Base-by-base conservation (phyloP, 1,284 basidiomycete genomes). In the Crucibulum cyathiforme region DNA sequence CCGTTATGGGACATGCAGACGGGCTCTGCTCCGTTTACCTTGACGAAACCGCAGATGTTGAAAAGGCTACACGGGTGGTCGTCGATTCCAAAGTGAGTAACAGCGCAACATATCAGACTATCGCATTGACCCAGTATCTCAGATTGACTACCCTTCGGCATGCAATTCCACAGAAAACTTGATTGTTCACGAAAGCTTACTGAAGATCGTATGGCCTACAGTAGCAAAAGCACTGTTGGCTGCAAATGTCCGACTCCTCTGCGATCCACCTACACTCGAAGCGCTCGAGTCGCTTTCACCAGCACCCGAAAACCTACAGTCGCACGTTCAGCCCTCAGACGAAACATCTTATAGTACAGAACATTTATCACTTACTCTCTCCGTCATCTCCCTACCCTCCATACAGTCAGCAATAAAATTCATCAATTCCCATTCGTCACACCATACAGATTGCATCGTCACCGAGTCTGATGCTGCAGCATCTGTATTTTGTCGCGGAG, bases 1-100 rank as follows among this genome's bases (percentile, higher is more conserved):
- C 98, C 1, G 98, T 99, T 49, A 98, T 99, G 96, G 98, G 98
- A 1, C 98, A 99, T 71, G 97, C 98, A 5, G 97, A 99, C 74
- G 97, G 97, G 0, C 79, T 98, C 8, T 99, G 97, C 74, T 85
- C 90, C 6, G 89, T 96, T 1, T 98, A 92, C 74, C 78, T 99
- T 3, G 97, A 99, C 75, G 87, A 92, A 64, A 84, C 85, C 39
- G 97, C 96, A 0, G 86, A 92, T 66, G 68, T 81, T 47, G 83
- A 87, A 51, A 98, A 95, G 74, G 93, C 95, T 0, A 79, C 92
- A 38, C 84, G 94, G 13, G 85, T 98, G 8, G 87, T 92, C 0
- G 79, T 98, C 6, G 98, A 99, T 75, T 92, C 95, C 12, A 99
- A 99, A 85, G 96, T 96, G 63, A 52, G 82, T 37, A 9, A 15